phyloP scores from a whole-genome alignment of 108 stramenopile genomes.

The Skeletonema marinoi region DNA sequence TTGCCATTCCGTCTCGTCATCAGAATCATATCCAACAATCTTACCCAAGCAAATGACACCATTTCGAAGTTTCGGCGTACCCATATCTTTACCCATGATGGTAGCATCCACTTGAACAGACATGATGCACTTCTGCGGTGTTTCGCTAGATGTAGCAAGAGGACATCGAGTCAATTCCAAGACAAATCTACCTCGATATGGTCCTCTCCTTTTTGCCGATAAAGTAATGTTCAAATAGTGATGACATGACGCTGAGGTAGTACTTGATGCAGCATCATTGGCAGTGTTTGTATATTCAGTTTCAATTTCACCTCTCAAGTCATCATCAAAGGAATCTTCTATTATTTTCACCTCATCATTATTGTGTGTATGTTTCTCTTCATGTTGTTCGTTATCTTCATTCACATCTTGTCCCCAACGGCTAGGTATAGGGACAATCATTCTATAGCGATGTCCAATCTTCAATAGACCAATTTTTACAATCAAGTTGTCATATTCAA shows the following conservation, averaged over 20 bases:
- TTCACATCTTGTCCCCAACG: background rate
- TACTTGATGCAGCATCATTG: background rate
- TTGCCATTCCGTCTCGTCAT: constrained; percentile 49
- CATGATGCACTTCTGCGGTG: constrained; percentile 7
- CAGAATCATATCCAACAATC: constrained; percentile 39
- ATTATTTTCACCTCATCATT: constrained; percentile 10
- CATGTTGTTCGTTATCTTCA: background rate
- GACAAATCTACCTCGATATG: constrained; percentile 30
- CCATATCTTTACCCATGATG: constrained; percentile 47
- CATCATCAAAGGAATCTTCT: constrained; percentile 32
- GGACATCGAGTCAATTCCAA: constrained; percentile 18
- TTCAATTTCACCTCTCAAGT: constrained; percentile 16
- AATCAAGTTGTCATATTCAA: constrained; percentile 16
- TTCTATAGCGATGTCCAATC: constrained; percentile 37
- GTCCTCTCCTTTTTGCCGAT: constrained; percentile 30
- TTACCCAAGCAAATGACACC: constrained; percentile 34
- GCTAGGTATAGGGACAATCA: constrained; percentile 19
- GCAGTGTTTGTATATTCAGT: background rate
- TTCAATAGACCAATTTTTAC: constrained; percentile 34
- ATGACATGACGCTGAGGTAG: background rate
- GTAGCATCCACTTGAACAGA: constrained; percentile 33
- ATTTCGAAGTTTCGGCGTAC: constrained; percentile 39
- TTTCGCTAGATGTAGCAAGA: background rate
- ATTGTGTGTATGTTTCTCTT: background rate
- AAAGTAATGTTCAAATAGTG: constrained; percentile 9